Evolutionary conservation across 176 grass and related monocot species (phyloP), one percentile per base, ranked within the genome.

Genomic region (Triticum turgidum): DNA sequence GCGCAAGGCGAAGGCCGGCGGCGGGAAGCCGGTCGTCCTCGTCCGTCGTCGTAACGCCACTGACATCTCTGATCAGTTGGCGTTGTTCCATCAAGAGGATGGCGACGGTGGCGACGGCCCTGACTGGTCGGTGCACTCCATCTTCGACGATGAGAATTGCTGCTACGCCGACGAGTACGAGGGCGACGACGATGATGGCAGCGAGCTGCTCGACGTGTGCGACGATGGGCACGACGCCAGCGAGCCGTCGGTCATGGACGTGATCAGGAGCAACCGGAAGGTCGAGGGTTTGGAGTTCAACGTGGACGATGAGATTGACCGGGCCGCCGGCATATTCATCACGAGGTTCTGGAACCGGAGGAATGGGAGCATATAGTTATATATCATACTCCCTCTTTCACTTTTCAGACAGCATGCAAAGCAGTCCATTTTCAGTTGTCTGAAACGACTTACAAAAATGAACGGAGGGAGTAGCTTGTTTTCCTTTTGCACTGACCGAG

Each of bases 321-420:
- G 92, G 42, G 93, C 86, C 0, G 94, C 92, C 0, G 97, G 91
- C 49, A 86, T 96, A 71, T 98, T 92, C 87, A 98, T 98, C 49
- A 89, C 20, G 63, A 89, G 92, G 80, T 91, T 98, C 62, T 85
- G 86, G 66, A 80, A 32, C 29, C 89, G 91, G 59, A 94, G 96
- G 78, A 98, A 76, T 24, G 11, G 8, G 29, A 87, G 61, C 76
- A 41, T 90, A 14, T 87, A 83, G 74, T 61, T 13, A 12, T 47
- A 47, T 47, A 63, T 63, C 38, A 30, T 30, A 30, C 29, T 30
- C 29, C 29, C 29, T 30, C 29, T 30, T 30, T 30, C 29, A 30
- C 29, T 30, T 30, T 30, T 30, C 29, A 30, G 2, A 30, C 29
- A 30, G 29, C 29, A 30, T 30, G 29, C 29, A 30, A 30, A 30